phyloP scores from a whole-genome alignment of 371 early-diverging fungal genomes.

The Entomophthora muscae region DNA sequence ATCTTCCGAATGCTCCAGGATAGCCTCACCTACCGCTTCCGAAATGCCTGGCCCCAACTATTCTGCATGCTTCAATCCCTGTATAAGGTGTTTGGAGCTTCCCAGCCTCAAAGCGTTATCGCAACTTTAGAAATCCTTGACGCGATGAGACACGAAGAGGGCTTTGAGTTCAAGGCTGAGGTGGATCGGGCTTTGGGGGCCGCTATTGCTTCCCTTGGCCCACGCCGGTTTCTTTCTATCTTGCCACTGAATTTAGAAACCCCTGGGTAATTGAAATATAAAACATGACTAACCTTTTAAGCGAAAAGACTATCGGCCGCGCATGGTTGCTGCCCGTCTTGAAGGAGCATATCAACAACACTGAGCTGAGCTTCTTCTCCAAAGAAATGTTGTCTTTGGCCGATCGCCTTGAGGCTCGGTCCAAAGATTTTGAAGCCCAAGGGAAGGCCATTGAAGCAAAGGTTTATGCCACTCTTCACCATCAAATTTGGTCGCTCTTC shows the following conservation, averaged over 20 bases:
- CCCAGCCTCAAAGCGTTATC: constrained; percentile 41
- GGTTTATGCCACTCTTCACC: constrained; percentile 68
- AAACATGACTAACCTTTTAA: neutral
- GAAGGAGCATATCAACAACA: constrained; percentile 54
- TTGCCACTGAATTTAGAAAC: constrained; percentile 74
- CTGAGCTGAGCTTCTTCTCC: constrained; percentile 59
- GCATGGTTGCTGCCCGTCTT: constrained; percentile 68
- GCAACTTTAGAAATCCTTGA: constrained; percentile 42
- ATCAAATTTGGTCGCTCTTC: constrained; percentile 79
- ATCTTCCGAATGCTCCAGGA: constrained; percentile 31
- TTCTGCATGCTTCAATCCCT: constrained; percentile 55
- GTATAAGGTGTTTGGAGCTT: constrained; percentile 41
- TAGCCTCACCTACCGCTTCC: constrained; percentile 54
- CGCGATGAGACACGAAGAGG: constrained; percentile 59
- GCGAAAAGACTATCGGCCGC: constrained; percentile 35
- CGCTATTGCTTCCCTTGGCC: constrained; percentile 64
- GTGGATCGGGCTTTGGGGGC: constrained; percentile 63
- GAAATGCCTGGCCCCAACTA: constrained; percentile 65
- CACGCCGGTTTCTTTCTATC: constrained; percentile 49
- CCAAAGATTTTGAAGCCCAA: constrained; percentile 33
- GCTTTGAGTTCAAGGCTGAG: constrained; percentile 67
- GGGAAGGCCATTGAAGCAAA: constrained; percentile 67
- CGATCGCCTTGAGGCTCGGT: constrained; percentile 46
- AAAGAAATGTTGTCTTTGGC: constrained; percentile 51
- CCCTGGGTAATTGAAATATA: constrained; percentile 12